Conservation (phyloP, 2,329 filamentous ascomycete genomes). For the Rasamsonia emersonii region DNA sequence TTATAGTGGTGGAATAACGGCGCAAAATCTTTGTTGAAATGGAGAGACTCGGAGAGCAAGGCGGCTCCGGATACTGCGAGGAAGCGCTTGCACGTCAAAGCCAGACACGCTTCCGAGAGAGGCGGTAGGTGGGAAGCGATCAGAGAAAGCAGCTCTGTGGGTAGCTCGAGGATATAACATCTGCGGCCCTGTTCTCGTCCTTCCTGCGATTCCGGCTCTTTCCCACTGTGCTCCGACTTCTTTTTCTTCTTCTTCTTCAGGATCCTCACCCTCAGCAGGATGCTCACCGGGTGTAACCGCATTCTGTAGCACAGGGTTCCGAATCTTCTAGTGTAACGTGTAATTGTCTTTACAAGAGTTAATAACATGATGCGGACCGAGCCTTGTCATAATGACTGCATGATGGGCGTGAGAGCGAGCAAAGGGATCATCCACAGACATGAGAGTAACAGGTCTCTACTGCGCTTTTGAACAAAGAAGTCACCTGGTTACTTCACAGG, state of each 20-base stretch:
- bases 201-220: constrained; percentile 4
- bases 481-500: no score
- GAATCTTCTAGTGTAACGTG: no score
- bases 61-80: constrained; percentile 23
- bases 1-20: constrained; percentile 32
- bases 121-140: constrained; percentile 27
- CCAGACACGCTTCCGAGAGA: constrained; percentile 27
- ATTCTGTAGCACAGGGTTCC: constrained; percentile 2
- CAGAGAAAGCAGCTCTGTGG: constrained; percentile 29
- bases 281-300: constrained; percentile 5
- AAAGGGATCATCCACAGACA: constrained; percentile 10
- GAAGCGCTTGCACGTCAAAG: constrained; percentile 31
- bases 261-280: constrained; percentile 21
- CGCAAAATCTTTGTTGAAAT: constrained; percentile 31
- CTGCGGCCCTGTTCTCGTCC: constrained; percentile 11
- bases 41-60: constrained; percentile 23
- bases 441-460: constrained; percentile 9
- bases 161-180: constrained; percentile 28
- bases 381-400: constrained; percentile 3
- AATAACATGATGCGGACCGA: background rate
- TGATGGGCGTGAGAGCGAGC: background rate
- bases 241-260: constrained; percentile 20
- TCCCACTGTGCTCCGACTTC: background rate
- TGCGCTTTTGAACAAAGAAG: no score
- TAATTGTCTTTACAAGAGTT: background rate